Base-by-base conservation (phyloP, 352 stramenopile genomes). In the Elongisporangium undulatum region DNA sequence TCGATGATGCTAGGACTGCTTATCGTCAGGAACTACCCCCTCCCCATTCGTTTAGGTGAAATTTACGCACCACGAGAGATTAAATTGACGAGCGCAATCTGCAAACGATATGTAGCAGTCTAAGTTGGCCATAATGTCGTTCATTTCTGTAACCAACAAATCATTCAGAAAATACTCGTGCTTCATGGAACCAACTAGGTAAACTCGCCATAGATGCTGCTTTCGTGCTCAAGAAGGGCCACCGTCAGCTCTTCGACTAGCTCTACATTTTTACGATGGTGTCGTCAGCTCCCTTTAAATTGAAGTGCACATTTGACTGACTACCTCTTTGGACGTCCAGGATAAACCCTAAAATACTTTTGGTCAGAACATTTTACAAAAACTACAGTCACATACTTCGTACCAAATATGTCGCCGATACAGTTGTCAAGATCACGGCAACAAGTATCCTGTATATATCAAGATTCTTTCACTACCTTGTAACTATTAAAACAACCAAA, bases 361-460 rank as follows among this genome's bases (percentile, higher is more conserved):
- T n/a, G n/a, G n/a, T n/a, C 12, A 45, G 13, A 55, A 41, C n/a
- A 21, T 48, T n/a, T 64, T 23, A 67, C 29, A 63, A 22, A 19
- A 38, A 60, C 15, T 62, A 4, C 13, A 64, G n/a, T 24, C 49
- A 64, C n/a, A 26, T 61, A 15, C 12, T 4, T 52, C 24, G 38
- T 66, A 88, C 85, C 82, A 58, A 89, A 93, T 17, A 96, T 92
- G 52, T 94, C 85, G 34, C 87, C 87, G 49, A 94, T 87, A 3
- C 75, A 84, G 41, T 69, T 72, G 59, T 96, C 87, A n/a, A 96
- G 67, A 59, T 94, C 77, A 24, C 79, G 75, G 29, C 87, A 96
- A 48, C 82, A 89, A 21, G 62, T 59, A 62, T 93, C 84, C 87
- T 96, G 49, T 8, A 58, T 7, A 29, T 61, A 57, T 2, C 8